Evolutionary conservation across 352 stramenopile genomes (phyloP).

Genomic region (Phytophthora sp.): DNA sequence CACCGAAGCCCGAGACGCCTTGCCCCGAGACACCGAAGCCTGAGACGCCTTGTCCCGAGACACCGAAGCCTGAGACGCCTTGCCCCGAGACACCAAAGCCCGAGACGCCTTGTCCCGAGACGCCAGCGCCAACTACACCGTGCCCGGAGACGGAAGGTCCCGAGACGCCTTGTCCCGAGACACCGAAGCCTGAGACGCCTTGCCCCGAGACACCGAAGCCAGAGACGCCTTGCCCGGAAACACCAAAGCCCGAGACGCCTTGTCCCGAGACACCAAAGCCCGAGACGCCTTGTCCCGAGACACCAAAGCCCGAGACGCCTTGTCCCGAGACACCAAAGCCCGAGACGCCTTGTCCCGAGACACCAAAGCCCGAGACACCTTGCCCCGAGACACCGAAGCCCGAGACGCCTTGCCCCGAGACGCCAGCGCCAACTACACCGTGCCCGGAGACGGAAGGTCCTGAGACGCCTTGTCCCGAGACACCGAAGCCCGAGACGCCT

Average conservation of each 20-base stretch:
- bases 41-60: neutral
- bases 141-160: conserved; percentile 4
- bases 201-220: conserved; percentile 5
- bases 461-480: neutral
- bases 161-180: conserved; percentile 6
- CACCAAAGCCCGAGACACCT: neutral
- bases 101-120: neutral
- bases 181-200: conserved; percentile 1
- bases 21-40: too few species aligned
- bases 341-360: conserved; percentile 1
- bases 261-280: conserved; percentile 3
- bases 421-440: neutral
- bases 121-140: neutral
- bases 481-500: neutral
- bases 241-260: neutral
- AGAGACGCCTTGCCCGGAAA: conserved; percentile 5
- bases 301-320: neutral
- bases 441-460: neutral
- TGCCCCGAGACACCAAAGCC: neutral
- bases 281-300: conserved; percentile 3
- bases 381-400: neutral
- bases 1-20: too few species aligned
- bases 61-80: neutral
- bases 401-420: neutral
- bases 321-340: conserved; percentile 1